Percentiles rank a stretch among this genome's conserved stretches.
Evolutionary conservation across 352 stramenopile genomes (phyloP).

Genomic region (Stramenopiles sp.): DNA sequence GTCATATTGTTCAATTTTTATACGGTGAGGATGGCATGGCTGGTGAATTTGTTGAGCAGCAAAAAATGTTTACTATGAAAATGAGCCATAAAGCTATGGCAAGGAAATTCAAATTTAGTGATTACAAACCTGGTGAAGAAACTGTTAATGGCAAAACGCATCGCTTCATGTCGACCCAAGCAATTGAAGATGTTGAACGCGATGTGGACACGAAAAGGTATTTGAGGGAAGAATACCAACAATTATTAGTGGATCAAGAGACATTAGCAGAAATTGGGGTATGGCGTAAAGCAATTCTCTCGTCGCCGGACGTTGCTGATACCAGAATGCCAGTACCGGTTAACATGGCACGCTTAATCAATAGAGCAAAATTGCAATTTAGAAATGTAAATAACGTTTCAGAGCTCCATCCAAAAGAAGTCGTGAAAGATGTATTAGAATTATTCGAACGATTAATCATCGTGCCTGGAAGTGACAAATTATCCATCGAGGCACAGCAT

Average conservation of each 20-base stretch:
- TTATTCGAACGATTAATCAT: constrained; percentile 85
- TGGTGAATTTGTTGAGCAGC: constrained; percentile 96
- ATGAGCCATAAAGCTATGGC: too few species aligned
- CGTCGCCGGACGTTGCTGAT: constrained; percentile 58
- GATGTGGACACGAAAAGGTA: constrained; percentile 76
- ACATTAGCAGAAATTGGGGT: constrained; percentile 78
- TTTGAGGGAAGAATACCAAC: constrained; percentile 73
- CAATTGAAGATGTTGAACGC: constrained; percentile 39
- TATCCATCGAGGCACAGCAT: constrained; percentile 85
- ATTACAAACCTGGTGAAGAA: too few species aligned
- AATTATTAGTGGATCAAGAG: constrained; percentile 76
- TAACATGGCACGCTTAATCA: constrained; percentile 78
- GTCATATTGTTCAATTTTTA: constrained; percentile 58
- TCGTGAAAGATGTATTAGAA: constrained; percentile 68
- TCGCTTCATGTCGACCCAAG: too few species aligned
- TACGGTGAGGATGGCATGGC: constrained; percentile 99
- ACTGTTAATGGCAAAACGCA: too few species aligned
- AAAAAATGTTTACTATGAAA: too few species aligned
- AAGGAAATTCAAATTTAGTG: too few species aligned
- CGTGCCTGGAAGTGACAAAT: constrained; percentile 70
- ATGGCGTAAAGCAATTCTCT: constrained; percentile 74
- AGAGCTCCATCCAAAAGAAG: constrained; percentile 64
- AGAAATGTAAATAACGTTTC: constrained; percentile 74
- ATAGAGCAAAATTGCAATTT: constrained; percentile 81
- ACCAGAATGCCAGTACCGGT: constrained; percentile 62